Conservation (phyloP, 2,329 filamentous ascomycete species). For the Xylaria sp. region DNA sequence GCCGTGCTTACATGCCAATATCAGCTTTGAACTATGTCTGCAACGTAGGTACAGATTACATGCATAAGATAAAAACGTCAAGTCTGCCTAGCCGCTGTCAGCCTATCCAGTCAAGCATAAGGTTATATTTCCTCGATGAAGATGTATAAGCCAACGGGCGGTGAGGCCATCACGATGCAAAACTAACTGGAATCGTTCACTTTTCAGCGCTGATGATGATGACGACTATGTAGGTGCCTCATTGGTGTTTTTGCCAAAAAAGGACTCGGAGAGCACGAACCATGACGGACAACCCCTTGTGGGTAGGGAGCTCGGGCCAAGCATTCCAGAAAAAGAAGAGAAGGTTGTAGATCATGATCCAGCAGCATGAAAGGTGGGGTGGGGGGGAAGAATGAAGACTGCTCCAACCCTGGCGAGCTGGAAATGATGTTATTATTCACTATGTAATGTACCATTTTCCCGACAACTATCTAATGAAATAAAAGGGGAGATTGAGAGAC, state of each 20-base stretch:
- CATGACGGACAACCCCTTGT: conserved; percentile 7
- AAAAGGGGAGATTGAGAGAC: too few species aligned
- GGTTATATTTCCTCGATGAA: not conserved
- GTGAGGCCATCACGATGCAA: not conserved
- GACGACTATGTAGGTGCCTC: too few species aligned
- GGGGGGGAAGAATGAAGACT: not conserved
- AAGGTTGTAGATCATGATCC: conserved; percentile 14
- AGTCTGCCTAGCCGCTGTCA: not conserved
- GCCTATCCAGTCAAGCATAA: not conserved
- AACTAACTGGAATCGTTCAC: too few species aligned
- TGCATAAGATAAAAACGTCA: too few species aligned
- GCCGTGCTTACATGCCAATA: not conserved
- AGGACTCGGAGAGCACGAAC: conserved; percentile 1
- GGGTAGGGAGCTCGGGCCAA: conserved; percentile 24
- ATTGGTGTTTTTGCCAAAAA: not conserved
- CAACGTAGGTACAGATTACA: not conserved
- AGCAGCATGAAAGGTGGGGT: not conserved
- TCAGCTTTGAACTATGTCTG: not conserved
- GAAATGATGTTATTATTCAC: not conserved
- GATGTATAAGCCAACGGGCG: not conserved
- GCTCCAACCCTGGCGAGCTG: not conserved
- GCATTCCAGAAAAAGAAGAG: conserved; percentile 31
- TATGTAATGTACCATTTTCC: too few species aligned
- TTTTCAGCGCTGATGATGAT: not conserved
- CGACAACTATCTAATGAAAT: too few species aligned